phyloP scores from a whole-genome alignment of 768 basidiomycete species.

The Mycena rebaudengoi region DNA sequence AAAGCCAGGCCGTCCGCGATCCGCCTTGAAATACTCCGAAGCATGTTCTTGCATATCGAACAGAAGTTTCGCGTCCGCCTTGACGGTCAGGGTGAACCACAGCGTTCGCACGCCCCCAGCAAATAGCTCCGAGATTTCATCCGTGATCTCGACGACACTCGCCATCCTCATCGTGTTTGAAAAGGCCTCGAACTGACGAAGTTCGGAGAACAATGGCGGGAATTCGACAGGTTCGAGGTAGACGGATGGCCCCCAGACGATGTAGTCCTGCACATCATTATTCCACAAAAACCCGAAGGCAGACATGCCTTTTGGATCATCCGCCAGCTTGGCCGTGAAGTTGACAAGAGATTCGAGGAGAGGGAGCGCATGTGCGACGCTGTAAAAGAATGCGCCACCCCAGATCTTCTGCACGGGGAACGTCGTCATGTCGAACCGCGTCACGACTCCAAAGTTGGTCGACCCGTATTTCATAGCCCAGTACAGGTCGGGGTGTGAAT shows the following conservation, averaged over 20 bases:
- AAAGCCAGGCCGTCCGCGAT: background rate
- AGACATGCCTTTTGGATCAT: slow-evolving; percentile 12
- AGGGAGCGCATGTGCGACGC: background rate
- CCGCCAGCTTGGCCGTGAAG: slow-evolving; percentile 4
- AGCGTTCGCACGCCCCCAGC: slow-evolving; percentile 7
- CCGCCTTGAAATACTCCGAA: background rate
- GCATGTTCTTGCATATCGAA: slow-evolving; percentile 17
- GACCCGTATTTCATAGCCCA: slow-evolving; percentile 27
- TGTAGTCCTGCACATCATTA: slow-evolving; percentile 3
- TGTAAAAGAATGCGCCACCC: slow-evolving; percentile 24
- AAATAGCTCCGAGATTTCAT: background rate
- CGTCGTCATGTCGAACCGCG: slow-evolving; percentile 25
- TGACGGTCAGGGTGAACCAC: slow-evolving; percentile 20
- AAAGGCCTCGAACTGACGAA: background rate
- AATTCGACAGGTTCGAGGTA: slow-evolving; percentile 9
- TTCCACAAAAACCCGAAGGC: slow-evolving; percentile 14
- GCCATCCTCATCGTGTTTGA: slow-evolving; percentile 10
- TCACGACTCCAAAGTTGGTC: slow-evolving; percentile 31
- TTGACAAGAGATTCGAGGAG: slow-evolving; percentile 13
- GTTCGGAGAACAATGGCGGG: slow-evolving; percentile 15
- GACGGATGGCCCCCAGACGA: slow-evolving; percentile 13
- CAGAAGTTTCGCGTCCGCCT: slow-evolving; percentile 5
- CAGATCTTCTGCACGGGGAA: slow-evolving; percentile 14
- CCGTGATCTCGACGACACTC: background rate
- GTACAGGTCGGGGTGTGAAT: slow-evolving; percentile 23